phyloP scores from a whole-genome alignment of 148 eudicot genomes.

The Fagopyrum esculentum region DNA sequence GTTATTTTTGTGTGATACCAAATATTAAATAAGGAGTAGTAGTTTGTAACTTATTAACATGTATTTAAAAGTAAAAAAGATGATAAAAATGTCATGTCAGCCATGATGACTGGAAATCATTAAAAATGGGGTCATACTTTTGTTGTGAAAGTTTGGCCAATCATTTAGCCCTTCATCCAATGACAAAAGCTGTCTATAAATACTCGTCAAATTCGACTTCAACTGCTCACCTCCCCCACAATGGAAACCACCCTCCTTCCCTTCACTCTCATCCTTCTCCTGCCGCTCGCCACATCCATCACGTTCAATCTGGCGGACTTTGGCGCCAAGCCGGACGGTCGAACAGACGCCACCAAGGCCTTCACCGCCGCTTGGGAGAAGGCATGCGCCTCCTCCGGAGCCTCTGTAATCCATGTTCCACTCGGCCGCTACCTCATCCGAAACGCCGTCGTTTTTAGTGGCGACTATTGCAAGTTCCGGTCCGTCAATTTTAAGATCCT shows the following conservation, averaged over 20 bases:
- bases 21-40: too few relatives aligned
- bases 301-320: slow-evolving; percentile 33
- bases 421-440: slow-evolving; percentile 28
- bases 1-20: too few relatives aligned
- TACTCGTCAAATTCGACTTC: not conserved
- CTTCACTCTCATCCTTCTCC: not conserved
- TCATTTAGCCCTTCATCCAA: not conserved
- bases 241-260: slow-evolving; percentile 6
- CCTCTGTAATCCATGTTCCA: slow-evolving; percentile 31
- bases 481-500: slow-evolving; percentile 21
- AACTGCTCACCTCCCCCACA: not conserved
- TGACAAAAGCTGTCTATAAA: not conserved
- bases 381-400: slow-evolving; percentile 29
- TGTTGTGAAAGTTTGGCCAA: not conserved
- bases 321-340: slow-evolving; percentile 40
- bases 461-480: slow-evolving; percentile 27
- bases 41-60: too few relatives aligned
- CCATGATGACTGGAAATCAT: not conserved
- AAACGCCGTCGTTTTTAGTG: slow-evolving; percentile 23
- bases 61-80: too few relatives aligned
- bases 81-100: too few relatives aligned
- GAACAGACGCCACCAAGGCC: slow-evolving; percentile 37
- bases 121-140: not conserved
- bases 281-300: not conserved
- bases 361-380: slow-evolving; percentile 35